Base-by-base conservation (phyloP, 257 asterid species). In the Solanum corneliomulleri region DNA sequence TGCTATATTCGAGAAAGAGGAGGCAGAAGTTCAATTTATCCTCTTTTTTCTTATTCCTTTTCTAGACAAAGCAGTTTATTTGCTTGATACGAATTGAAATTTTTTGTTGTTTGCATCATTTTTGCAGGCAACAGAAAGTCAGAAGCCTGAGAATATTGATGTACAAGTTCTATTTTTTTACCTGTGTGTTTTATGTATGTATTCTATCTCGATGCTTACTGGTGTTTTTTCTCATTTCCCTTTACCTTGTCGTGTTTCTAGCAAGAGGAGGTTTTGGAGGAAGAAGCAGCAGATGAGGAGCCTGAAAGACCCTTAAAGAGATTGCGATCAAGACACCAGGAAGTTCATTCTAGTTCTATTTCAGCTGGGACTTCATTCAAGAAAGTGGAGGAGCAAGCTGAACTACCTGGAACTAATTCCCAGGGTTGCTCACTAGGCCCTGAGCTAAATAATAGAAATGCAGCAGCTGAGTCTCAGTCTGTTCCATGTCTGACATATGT, bases 1-100 rank as follows among this genome's bases (percentile, higher is more conserved):
- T 92, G 98, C 98, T 83, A 94, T 97, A 81, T 92, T 94, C 88
- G 98, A 95, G 76, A 87, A 86, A 82, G 97, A 94, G 77, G 96
- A 92, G 89, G 84, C 81, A n/a, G 87, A 92, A 90, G 98, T 97
- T 42, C 85, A 27, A 35, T 33, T 56, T 71, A 20, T 64, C 45
- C 7, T 11, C 56, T 62, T 16, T 12, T 62, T 44, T 75, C 25
- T 39, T 69, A 39, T 82, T 70, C 29, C 76, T 41, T 82, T 47
- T 41, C 64, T 82, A 72, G 29, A n/a, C 41, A 31, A 69, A 80
- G 15, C 77, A 81, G 35, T 35, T 78, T 82, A 58, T 69, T 39
- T 52, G 11, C 68, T 39, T 27, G 15, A 39, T 83, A 42, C 3
- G 13, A 21, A 71, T 87, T 72, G 29, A 21, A 23, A 1, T 66